Percentiles rank a stretch among this genome's conserved stretches.
These are phyloP conservation scores for Cylindrotheca fusiformis DNA, from an alignment of 108 stramenopile genomes.

Conservation along the genomic window DNA sequence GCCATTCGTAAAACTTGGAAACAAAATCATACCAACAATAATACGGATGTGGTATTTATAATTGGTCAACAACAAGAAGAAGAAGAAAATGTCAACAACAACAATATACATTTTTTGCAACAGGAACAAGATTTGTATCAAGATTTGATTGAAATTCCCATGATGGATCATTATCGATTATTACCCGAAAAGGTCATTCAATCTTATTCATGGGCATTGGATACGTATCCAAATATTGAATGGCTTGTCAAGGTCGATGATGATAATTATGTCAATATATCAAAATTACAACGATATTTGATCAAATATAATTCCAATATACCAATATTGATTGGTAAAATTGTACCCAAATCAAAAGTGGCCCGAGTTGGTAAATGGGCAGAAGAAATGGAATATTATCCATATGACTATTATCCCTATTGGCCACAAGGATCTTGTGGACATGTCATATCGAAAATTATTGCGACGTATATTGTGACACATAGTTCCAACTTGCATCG, in stretches of 20 bases:
- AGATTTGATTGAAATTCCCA: constrained; percentile 37
- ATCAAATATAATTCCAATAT: constrained; percentile 23
- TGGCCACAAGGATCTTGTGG: constrained; percentile 43
- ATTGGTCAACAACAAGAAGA: constrained; percentile 34
- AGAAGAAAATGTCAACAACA: constrained; percentile 8
- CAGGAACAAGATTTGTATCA: constrained; percentile 11
- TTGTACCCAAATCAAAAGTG: constrained; percentile 24
- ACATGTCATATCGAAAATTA: constrained; percentile 32
- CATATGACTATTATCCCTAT: constrained; percentile 26
- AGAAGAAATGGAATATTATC: constrained; percentile 11
- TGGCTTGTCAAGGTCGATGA: constrained; percentile 59
- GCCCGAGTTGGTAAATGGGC: constrained; percentile 35
- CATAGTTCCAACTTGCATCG: constrained; percentile 19
- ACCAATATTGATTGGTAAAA: constrained; percentile 42
- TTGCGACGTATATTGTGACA: constrained; percentile 27
- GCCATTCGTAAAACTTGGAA: constrained; percentile 54
- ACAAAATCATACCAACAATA: not conserved
- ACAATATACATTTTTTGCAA: constrained; percentile 7
- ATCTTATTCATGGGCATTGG: constrained; percentile 30
- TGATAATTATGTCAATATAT: constrained; percentile 32
- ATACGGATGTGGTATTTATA: constrained; percentile 33
- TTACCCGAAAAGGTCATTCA: constrained; percentile 37
- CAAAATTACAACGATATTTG: constrained; percentile 17
- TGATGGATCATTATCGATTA: constrained; percentile 28
- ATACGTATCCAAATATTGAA: constrained; percentile 15